These are phyloP conservation scores for Candida ipomoeae DNA, from an alignment of 805 yeast species.

Conservation along the genomic window DNA sequence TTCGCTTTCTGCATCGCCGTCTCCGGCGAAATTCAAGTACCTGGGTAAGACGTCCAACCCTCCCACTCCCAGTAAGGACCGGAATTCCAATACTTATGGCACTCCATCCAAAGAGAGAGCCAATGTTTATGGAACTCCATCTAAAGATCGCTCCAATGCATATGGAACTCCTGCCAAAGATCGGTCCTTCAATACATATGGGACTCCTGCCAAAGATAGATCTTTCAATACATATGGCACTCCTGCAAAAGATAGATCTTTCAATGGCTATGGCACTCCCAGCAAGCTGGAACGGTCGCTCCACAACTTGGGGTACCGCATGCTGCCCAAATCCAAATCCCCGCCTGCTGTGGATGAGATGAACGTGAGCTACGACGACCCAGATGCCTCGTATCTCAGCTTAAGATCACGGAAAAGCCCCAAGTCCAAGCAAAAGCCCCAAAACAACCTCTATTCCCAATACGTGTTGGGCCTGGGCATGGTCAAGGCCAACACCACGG, in stretches of 20 bases:
- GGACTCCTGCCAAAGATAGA: not conserved
- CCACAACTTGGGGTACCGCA: not conserved
- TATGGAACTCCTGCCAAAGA: not conserved
- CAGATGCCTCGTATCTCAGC: conserved; percentile 8
- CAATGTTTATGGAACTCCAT: not conserved
- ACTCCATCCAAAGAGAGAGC: not conserved
- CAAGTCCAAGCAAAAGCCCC: not conserved
- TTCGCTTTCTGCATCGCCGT: not conserved
- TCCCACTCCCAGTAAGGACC: not conserved
- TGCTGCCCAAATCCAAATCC: conserved; percentile 9
- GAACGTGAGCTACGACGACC: conserved; percentile 9
- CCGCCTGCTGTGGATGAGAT: conserved; percentile 14
- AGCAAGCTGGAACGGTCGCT: conserved; percentile 7
- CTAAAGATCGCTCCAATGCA: not conserved
- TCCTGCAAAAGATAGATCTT: not conserved
- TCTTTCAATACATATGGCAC: not conserved
- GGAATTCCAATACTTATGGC: not conserved
- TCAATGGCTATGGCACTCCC: conserved; percentile 6
- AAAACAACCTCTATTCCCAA: conserved; percentile 14
- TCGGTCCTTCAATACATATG: too few species aligned
- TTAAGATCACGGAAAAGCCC: conserved; percentile 4
- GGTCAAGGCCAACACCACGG: conserved; percentile 13
- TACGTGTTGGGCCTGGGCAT: conserved; percentile 16
- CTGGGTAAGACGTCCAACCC: not conserved
- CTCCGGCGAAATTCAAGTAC: not conserved